Conservation (phyloP, 805 yeast species). For the Yarrowia bubula region DNA sequence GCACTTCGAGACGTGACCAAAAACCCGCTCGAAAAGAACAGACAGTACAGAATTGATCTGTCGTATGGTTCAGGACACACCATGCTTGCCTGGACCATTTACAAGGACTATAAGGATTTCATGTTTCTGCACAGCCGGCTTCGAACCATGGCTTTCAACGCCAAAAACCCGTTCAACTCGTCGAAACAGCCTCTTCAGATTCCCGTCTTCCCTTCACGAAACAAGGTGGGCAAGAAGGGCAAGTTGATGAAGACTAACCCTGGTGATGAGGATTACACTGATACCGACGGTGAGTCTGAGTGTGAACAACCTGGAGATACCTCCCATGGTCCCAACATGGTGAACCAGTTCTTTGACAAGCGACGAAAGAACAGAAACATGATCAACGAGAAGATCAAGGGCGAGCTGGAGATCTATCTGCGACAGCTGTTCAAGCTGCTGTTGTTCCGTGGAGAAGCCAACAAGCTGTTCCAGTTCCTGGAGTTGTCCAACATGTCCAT, state of each 20-base stretch:
- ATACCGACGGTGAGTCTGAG: not conserved
- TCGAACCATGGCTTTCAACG: conserved; percentile 51
- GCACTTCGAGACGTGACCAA: conserved; percentile 45
- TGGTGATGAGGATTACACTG: conserved; percentile 8
- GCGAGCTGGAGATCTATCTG: conserved; percentile 62
- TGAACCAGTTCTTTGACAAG: conserved; percentile 23
- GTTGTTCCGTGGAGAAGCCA: conserved; percentile 75
- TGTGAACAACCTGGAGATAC: not conserved
- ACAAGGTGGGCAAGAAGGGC: conserved; percentile 21
- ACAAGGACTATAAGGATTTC: conserved; percentile 69
- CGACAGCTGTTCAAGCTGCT: conserved; percentile 57
- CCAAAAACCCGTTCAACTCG: conserved; percentile 36
- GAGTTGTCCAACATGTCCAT: conserved; percentile 89
- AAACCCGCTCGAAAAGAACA: conserved; percentile 43
- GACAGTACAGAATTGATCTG: conserved; percentile 62
- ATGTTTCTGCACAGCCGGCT: conserved; percentile 67
- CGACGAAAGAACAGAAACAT: not conserved
- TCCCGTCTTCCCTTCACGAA: conserved; percentile 47
- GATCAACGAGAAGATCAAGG: conserved; percentile 28
- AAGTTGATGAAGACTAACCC: not conserved
- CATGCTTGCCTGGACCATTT: conserved; percentile 75
- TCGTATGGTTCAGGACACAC: conserved; percentile 88
- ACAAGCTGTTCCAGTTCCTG: conserved; percentile 77
- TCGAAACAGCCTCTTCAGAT: conserved; percentile 36
- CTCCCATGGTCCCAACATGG: conserved; percentile 2